Evolutionary conservation across 2,329 filamentous ascomycete species (phyloP).

Genomic region (Aureobasidium lini): DNA sequence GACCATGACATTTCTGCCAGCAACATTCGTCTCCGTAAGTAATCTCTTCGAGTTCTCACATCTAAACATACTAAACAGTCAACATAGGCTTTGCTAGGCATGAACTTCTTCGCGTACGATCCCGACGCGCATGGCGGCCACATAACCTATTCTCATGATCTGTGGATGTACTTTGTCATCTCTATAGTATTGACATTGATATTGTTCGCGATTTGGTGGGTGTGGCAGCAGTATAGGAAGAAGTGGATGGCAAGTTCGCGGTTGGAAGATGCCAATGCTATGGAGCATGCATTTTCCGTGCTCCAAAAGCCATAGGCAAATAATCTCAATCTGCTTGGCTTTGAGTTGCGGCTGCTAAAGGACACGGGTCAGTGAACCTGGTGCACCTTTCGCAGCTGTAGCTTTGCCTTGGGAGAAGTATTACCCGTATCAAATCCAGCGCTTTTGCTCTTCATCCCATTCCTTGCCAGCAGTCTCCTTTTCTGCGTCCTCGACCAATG

Average conservation of each 20-base stretch:
- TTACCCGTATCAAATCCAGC: background rate
- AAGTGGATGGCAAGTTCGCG: background rate
- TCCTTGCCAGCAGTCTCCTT: background rate
- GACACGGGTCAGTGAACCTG: too few species aligned
- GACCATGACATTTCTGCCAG: conserved; percentile 32
- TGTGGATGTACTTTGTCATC: conserved; percentile 6
- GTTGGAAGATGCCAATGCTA: background rate
- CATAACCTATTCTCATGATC: background rate
- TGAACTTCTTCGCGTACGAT: conserved; percentile 1
- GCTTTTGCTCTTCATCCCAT: background rate
- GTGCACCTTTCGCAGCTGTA: too few species aligned
- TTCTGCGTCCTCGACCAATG: background rate
- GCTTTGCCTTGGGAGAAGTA: too few species aligned
- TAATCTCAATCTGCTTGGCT: too few species aligned
- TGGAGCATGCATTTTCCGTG: background rate
- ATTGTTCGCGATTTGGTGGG: background rate
- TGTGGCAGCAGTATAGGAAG: background rate
- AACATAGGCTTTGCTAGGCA: background rate
- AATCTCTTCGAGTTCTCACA: background rate
- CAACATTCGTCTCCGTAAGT: conserved; percentile 15
- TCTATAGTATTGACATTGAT: background rate
- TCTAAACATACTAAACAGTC: background rate
- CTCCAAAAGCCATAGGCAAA: background rate
- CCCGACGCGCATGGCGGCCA: background rate
- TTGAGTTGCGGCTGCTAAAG: too few species aligned